A percentile compares a stretch with the other conserved stretches of the same genome.
Evolutionary conservation across 345 rosid genomes (phyloP).

Genomic region (Gossypium ekmanianum): DNA sequence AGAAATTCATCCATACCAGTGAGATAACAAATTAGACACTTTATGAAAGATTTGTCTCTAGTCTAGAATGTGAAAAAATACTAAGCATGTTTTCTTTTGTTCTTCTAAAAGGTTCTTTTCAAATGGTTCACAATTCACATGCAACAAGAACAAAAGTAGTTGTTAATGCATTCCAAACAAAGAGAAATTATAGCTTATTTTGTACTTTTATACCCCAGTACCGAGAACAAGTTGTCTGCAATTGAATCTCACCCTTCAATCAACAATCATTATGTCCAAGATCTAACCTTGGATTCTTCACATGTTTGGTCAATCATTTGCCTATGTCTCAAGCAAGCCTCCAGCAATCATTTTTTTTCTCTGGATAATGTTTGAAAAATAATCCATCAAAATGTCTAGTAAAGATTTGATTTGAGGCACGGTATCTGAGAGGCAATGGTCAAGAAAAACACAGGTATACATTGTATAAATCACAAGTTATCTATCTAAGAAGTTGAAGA

Average conservation of each 20-base stretch:
- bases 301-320: neutral
- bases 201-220: neutral
- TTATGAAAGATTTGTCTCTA: neutral
- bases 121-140: slow-evolving; percentile 7
- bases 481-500: neutral
- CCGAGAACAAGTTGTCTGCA: neutral
- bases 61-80: neutral
- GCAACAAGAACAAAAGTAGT: neutral
- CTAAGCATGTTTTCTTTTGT: neutral
- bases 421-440: slow-evolving; percentile 5
- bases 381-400: neutral
- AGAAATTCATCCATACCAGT: neutral
- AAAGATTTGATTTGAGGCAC: neutral
- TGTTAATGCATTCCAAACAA: neutral
- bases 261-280: neutral
- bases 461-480: neutral
- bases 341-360: neutral
- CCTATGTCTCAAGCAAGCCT: neutral
- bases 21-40: neutral
- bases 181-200: neutral
- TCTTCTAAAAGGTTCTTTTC: neutral
- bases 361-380: neutral
- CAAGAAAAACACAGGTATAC: slow-evolving; percentile 1
- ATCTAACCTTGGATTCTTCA: slow-evolving; percentile 8
- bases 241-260: neutral